phyloP scores from a whole-genome alignment of 495 filamentous ascomycete genomes.

The Thermothielavioides terrestris region DNA sequence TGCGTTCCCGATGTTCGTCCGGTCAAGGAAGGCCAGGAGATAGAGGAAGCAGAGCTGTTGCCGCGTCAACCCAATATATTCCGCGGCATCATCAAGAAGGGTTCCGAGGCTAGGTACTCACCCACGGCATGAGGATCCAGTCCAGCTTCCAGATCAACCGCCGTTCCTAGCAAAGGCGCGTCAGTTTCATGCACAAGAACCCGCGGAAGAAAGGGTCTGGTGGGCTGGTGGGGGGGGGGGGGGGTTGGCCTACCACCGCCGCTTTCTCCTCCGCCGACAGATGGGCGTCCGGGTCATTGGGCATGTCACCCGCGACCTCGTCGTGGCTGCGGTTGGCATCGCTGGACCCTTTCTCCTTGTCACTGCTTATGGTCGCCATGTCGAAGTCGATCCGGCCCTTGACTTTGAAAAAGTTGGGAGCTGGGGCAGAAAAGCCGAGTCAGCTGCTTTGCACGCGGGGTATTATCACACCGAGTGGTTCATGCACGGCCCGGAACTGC shows the following conservation, averaged over 20 bases:
- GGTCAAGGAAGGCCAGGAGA: slow-evolving; percentile 74
- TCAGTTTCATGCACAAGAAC: too few relatives aligned
- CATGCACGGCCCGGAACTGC: too few relatives aligned
- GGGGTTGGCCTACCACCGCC: slow-evolving; percentile 46
- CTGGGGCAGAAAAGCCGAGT: not conserved
- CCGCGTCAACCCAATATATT: too few relatives aligned
- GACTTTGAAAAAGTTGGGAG: slow-evolving; percentile 1
- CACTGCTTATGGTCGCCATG: slow-evolving; percentile 16
- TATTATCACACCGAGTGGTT: too few relatives aligned
- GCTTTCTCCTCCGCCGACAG: slow-evolving; percentile 58
- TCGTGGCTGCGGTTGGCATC: slow-evolving; percentile 25
- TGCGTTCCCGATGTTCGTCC: slow-evolving; percentile 82
- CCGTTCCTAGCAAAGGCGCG: slow-evolving; percentile 43
- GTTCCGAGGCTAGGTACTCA: too few relatives aligned
- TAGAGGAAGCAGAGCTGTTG: slow-evolving; percentile 70
- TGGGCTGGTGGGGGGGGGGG: not conserved
- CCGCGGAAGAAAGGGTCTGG: too few relatives aligned
- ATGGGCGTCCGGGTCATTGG: slow-evolving; percentile 56
- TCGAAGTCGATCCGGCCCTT: slow-evolving; percentile 14
- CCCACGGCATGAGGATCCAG: slow-evolving; percentile 63
- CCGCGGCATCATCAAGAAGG: too few relatives aligned
- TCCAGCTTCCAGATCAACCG: slow-evolving; percentile 64
- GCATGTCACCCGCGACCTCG: slow-evolving; percentile 16
- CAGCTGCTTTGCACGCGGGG: too few relatives aligned
- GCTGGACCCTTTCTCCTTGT: slow-evolving; percentile 24